These are phyloP conservation scores for Hypomontagnella submonticulosa DNA, from an alignment of 495 filamentous ascomycete genomes.

Conservation along the genomic window DNA sequence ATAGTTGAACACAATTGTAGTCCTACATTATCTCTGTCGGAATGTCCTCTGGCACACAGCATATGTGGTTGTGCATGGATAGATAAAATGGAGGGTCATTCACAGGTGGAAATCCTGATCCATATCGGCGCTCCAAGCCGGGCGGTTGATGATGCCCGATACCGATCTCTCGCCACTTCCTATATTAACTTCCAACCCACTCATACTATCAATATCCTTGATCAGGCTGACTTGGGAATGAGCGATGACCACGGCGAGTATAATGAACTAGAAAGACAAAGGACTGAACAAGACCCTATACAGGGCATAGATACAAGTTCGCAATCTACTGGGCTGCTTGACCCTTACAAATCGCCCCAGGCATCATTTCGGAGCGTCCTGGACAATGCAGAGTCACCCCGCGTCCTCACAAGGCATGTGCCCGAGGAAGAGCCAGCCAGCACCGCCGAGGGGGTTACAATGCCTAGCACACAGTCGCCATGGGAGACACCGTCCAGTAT, in stretches of 20 bases:
- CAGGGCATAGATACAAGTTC: conserved; percentile 6
- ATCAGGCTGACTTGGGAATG: conserved; percentile 12
- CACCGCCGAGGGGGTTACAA: conserved; percentile 10
- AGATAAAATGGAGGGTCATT: conserved; percentile 47
- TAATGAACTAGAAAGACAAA: not conserved
- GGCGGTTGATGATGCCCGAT: conserved; percentile 68
- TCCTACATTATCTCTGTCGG: not conserved
- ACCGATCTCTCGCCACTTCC: conserved; percentile 69
- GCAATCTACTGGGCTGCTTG: conserved; percentile 17
- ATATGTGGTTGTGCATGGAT: conserved; percentile 21
- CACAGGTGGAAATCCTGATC: conserved; percentile 70
- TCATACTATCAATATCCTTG: conserved; percentile 13
- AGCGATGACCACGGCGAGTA: not conserved
- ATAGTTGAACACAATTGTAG: too few relatives aligned
- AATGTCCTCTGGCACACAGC: conserved; percentile 5
- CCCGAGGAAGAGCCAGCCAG: conserved; percentile 13
- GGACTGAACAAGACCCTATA: conserved; percentile 12
- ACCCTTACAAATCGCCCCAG: conserved; percentile 38
- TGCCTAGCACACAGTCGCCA: conserved; percentile 41
- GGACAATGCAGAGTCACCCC: conserved; percentile 58
- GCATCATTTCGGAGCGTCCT: conserved; percentile 59
- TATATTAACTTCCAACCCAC: conserved; percentile 67
- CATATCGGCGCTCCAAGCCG: conserved; percentile 74
- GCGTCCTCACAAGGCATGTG: conserved; percentile 27
- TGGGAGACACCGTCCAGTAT: conserved; percentile 54